These are phyloP conservation scores for Colletotrichum orchidophilum DNA, from an alignment of 2,329 filamentous ascomycete genomes.

Conservation along the genomic window DNA sequence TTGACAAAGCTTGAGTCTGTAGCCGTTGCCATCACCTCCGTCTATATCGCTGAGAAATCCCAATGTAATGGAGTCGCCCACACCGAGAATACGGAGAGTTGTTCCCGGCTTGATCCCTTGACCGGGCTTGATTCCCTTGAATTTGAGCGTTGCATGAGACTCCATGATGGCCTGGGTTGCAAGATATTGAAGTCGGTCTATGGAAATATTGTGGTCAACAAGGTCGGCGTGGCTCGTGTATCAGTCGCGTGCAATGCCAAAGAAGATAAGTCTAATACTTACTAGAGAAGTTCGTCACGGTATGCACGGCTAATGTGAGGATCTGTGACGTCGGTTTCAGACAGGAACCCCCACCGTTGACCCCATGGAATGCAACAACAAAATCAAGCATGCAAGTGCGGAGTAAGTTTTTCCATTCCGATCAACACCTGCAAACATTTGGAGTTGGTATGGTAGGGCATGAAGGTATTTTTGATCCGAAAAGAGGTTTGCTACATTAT, in stretches of 20 bases:
- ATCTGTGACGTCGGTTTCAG: not conserved
- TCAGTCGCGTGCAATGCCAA: not conserved
- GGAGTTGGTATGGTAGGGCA: too few relatives aligned
- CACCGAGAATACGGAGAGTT: conserved; percentile 47
- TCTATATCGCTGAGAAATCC: conserved; percentile 36
- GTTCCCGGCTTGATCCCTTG: conserved; percentile 37
- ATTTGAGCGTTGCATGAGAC: not conserved
- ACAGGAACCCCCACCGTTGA: too few relatives aligned
- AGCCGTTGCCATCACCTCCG: conserved; percentile 48
- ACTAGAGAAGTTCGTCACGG: too few relatives aligned
- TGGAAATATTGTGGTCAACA: not conserved
- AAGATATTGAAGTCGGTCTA: not conserved
- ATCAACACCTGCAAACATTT: not conserved
- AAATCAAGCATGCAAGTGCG: not conserved
- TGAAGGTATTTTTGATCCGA: too few relatives aligned
- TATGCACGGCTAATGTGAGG: not conserved
- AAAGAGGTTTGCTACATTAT: too few relatives aligned
- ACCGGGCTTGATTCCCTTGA: conserved; percentile 8
- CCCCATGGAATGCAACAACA: not conserved
- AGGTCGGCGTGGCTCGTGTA: not conserved
- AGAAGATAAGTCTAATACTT: not conserved
- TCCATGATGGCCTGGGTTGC: not conserved
- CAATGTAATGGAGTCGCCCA: conserved; percentile 50
- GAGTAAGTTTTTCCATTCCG: not conserved
- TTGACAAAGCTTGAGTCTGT: conserved; percentile 41